A percentile compares a stretch with the other conserved stretches of the same genome.
phyloP scores from a whole-genome alignment of 371 early-diverging fungal genomes.

The Mucor piriformis region DNA sequence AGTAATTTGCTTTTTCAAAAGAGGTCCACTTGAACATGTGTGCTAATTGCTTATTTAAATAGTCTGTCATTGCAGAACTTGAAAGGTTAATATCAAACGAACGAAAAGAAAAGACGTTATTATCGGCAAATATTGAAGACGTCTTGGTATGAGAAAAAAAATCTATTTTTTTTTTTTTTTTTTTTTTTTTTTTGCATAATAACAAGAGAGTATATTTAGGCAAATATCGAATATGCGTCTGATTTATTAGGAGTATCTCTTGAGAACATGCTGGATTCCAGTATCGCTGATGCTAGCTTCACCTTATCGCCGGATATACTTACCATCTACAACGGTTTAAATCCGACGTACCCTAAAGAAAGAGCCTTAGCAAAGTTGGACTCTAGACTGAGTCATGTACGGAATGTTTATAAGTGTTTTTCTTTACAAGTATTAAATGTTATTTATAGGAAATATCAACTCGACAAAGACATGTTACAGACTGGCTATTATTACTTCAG shows the following conservation, averaged over 20 bases:
- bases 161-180: not conserved
- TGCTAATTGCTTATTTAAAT: not conserved
- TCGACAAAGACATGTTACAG: conserved; percentile 21
- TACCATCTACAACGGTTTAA: conserved; percentile 13
- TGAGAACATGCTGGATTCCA: conserved; percentile 27
- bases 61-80: conserved; percentile 21
- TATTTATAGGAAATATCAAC: conserved; percentile 26
- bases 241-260: conserved; percentile 27
- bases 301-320: conserved; percentile 12
- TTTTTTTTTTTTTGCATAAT: conserved; percentile 6
- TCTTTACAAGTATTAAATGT: not conserved
- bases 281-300: conserved; percentile 20
- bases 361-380: conserved; percentile 23
- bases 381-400: conserved; percentile 26
- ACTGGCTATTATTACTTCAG: conserved; percentile 29
- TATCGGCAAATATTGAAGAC: conserved; percentile 53
- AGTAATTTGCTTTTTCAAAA: conserved; percentile 11
- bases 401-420: conserved; percentile 13
- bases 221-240: conserved; percentile 25
- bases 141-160: conserved; percentile 32
- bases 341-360: conserved; percentile 28
- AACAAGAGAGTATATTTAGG: conserved; percentile 8
- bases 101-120: conserved; percentile 21
- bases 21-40: too few species aligned
- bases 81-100: conserved; percentile 19